These are phyloP conservation scores for Strobilomyces confusus DNA, from an alignment of 768 basidiomycete genomes.

Conservation along the genomic window DNA sequence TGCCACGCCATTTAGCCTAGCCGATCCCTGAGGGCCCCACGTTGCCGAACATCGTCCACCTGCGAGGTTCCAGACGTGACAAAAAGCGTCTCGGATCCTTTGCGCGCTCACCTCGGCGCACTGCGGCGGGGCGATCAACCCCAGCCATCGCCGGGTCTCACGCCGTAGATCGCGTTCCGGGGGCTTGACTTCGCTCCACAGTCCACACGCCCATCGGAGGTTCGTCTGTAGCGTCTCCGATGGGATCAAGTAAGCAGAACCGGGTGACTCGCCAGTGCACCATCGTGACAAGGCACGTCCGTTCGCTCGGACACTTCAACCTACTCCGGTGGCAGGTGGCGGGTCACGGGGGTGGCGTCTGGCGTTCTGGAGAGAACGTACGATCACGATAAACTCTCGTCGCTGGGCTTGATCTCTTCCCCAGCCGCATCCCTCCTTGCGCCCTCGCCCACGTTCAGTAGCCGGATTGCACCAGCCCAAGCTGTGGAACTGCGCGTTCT, in stretches of 20 bases:
- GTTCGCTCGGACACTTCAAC: background rate
- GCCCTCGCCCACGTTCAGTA: background rate
- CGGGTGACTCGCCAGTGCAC: background rate
- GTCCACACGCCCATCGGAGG: slow-evolving; percentile 1
- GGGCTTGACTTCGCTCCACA: background rate
- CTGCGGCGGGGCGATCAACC: background rate
- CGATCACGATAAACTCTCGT: background rate
- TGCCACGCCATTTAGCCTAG: background rate
- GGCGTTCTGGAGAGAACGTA: background rate
- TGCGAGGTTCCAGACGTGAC: background rate
- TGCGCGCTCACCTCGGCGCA: background rate
- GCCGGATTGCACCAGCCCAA: background rate
- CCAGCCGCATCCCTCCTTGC: background rate
- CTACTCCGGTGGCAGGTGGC: background rate
- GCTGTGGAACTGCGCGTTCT: background rate
- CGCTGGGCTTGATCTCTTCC: background rate
- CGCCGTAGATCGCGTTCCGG: background rate
- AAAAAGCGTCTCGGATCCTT: slow-evolving; percentile 4
- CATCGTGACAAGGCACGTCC: slow-evolving; percentile 7
- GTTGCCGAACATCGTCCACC: background rate
- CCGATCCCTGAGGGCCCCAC: background rate
- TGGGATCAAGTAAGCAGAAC: slow-evolving; percentile 8
- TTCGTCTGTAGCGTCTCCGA: slow-evolving; percentile 8
- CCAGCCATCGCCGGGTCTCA: background rate
- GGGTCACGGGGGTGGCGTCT: background rate